Conservation (phyloP, 331 rosid species). For the Pyracantha coccinea region DNA sequence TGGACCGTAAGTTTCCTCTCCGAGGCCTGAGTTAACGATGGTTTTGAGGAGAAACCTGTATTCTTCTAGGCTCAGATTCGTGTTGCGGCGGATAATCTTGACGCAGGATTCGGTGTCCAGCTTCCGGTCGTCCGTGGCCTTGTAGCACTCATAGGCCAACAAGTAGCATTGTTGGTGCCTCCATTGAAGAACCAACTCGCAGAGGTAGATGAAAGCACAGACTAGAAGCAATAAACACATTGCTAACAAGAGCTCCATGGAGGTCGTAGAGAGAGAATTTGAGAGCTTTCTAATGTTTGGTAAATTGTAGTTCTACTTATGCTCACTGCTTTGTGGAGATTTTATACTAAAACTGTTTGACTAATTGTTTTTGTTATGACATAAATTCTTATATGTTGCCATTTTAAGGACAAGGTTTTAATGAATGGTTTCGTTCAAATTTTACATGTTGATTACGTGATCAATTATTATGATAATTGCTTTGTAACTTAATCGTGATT, state of each 20-base stretch:
- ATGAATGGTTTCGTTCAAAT: not conserved
- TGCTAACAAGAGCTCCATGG: conserved; percentile 36
- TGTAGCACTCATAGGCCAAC: conserved; percentile 76
- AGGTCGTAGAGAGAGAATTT: not conserved
- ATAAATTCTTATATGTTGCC: too few species aligned
- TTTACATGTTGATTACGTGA: not conserved
- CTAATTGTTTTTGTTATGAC: not conserved
- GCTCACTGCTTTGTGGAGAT: not conserved
- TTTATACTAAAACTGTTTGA: not conserved
- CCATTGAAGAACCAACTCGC: conserved; percentile 27
- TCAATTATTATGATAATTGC: too few species aligned
- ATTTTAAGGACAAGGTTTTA: not conserved
- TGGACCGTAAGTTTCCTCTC: conserved; percentile 69
- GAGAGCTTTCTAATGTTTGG: not conserved
- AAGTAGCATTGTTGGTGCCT: conserved; percentile 55
- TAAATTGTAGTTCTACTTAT: too few species aligned
- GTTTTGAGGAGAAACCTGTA: conserved; percentile 64
- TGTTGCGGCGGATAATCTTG: conserved; percentile 42
- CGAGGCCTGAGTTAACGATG: conserved; percentile 71
- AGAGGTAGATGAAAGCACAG: conserved; percentile 26
- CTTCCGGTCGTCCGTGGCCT: conserved; percentile 39
- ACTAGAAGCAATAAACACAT: conserved; percentile 21
- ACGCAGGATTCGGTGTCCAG: conserved; percentile 43
- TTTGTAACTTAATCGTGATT: too few species aligned
- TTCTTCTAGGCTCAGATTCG: conserved; percentile 56